phyloP scores from a whole-genome alignment of 1,139 yeast species.

The Protomyces macrosporus region DNA sequence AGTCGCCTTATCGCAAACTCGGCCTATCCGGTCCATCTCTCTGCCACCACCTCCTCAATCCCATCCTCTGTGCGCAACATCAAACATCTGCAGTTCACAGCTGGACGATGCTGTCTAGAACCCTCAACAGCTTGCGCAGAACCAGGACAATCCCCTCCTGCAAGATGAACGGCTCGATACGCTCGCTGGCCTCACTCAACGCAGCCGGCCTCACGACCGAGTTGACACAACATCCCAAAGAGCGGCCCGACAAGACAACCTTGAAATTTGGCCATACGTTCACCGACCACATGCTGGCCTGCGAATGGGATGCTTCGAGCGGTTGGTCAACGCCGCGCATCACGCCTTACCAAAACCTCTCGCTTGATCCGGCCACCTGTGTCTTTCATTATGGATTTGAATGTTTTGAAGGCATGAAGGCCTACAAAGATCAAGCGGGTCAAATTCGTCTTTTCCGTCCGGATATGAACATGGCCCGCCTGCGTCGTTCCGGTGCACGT shows the following conservation, averaged over 20 bases:
- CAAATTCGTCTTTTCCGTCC: conserved; percentile 81
- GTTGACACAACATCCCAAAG: conserved; percentile 56
- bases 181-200: conserved; percentile 44
- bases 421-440: conserved; percentile 57
- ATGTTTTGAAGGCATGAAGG: conserved; percentile 94
- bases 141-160: too few relatives aligned
- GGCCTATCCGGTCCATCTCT: too few relatives aligned
- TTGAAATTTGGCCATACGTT: conserved; percentile 81
- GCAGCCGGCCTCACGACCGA: conserved; percentile 61
- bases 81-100: too few relatives aligned
- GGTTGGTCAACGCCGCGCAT: conserved; percentile 91
- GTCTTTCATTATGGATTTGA: conserved; percentile 95
- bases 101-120: too few relatives aligned
- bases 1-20: too few relatives aligned
- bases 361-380: conserved; percentile 76
- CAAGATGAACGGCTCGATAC: not conserved
- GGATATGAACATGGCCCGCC: conserved; percentile 82
- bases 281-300: conserved; percentile 85
- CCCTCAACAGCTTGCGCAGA: too few relatives aligned
- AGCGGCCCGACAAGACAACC: conserved; percentile 63
- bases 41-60: too few relatives aligned
- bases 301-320: conserved; percentile 68
- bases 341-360: conserved; percentile 71
- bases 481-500: conserved; percentile 81
- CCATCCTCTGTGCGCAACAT: too few relatives aligned